Evolutionary conservation across 495 filamentous ascomycete species (phyloP), one percentile per base, ranked within the genome.

Genomic region (Penicillium silybi): DNA sequence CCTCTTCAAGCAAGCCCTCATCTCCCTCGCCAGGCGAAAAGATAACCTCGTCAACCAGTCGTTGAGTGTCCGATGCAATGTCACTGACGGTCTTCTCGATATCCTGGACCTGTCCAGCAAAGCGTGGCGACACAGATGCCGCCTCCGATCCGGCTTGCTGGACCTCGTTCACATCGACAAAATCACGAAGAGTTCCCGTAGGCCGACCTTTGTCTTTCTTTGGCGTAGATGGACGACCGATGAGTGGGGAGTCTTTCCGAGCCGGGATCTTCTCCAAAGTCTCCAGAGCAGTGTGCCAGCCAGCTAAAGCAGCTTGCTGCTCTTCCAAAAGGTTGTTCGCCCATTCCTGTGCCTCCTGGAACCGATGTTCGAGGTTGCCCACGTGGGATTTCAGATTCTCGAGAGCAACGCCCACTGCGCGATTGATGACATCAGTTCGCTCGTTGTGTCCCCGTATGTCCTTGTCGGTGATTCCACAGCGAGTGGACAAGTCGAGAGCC

Each of bases 311-410:
- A 18, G 66, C 69, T 42, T 79, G 72, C 52, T 95, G 89, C 44
- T 93, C 88, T 50, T 85, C 81, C 48, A 85, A 69, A 4, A 89
- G 70, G 40, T 85, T 81, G 16, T 83, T 79, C 20, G 81, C 82
- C 88, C 89, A 93, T 44, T 75, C 71, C 60, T 88, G 82, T 7
- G 87, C 78, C 48, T 92, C 86, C 37, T 74, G 64, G 58, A 87
- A 87, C 55, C 86, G 90, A 54, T 84, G 80, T 54, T 92, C 85
- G 48, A 93, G 66, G 35, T 70, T 83, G 25, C 82, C 86, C 47
- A 93, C 77, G 60, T 90, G 89, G 5, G 83, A 82, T 58, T 92
- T 80, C 40, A 95, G 80, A 56, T 95, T 97, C 46, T 83, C 82
- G 16, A 92, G 80, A 22, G 89, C 90, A 26, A 91, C 87, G 43